Percentiles rank a stretch among this genome's conserved stretches.
These are phyloP conservation scores for Arabidopsis hybrid DNA, from an alignment of 441 rosid species.

Conservation along the genomic window DNA sequence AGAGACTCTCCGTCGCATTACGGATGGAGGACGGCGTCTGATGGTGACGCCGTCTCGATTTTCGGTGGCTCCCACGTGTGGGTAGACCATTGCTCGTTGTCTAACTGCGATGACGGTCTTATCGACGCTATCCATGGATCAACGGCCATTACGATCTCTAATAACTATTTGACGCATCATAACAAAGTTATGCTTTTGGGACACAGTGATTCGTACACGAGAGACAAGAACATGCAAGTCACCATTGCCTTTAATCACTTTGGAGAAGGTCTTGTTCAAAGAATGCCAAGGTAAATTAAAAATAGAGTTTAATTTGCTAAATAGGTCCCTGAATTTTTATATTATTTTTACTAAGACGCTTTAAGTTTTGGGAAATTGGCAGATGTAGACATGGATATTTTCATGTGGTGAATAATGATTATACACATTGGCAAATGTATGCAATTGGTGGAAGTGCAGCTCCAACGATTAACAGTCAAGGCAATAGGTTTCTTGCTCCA, in stretches of 20 bases:
- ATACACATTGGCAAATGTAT: slow-evolving; percentile 63
- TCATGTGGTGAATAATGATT: slow-evolving; percentile 62
- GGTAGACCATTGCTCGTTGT: slow-evolving; percentile 70
- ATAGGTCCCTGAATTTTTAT: not conserved
- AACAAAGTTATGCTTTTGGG: slow-evolving; percentile 61
- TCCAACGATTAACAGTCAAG: slow-evolving; percentile 61
- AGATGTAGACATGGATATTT: slow-evolving; percentile 65
- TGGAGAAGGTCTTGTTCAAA: slow-evolving; percentile 59
- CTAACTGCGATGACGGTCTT: slow-evolving; percentile 69
- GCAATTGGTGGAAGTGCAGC: slow-evolving; percentile 61
- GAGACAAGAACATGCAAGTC: slow-evolving; percentile 59
- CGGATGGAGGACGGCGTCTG: slow-evolving; percentile 81
- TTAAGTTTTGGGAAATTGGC: not conserved
- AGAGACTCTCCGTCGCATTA: slow-evolving; percentile 72
- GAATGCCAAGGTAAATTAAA: slow-evolving; percentile 55
- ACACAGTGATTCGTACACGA: slow-evolving; percentile 54
- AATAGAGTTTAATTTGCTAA: slow-evolving; percentile 15
- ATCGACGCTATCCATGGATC: slow-evolving; percentile 71
- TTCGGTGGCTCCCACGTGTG: slow-evolving; percentile 63
- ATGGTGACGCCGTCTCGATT: slow-evolving; percentile 69
- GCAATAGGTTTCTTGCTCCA: slow-evolving; percentile 56
- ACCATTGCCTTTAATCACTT: slow-evolving; percentile 60
- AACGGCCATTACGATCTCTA: slow-evolving; percentile 72
- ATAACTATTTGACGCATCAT: slow-evolving; percentile 71
- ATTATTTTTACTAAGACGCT: not conserved